Base-by-base conservation (phyloP, 140 eudicot species). In the Anethum foeniculum region DNA sequence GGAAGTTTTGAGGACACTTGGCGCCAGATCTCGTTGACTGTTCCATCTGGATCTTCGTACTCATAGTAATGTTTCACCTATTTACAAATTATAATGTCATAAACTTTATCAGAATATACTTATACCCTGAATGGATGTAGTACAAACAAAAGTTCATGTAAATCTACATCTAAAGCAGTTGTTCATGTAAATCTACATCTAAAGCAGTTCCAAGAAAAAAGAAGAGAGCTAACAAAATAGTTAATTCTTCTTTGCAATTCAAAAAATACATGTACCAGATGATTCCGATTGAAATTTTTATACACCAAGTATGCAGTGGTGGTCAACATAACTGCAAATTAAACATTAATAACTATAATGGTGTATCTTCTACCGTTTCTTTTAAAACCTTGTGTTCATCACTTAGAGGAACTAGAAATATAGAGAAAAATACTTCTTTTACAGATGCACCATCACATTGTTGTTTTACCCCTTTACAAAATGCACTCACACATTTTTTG, bases 11-110 rank as follows among this genome's bases (percentile, higher is more conserved):
- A 65, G 32, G 97, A 90, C 71, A 92, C 96, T 82, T 95, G 99
- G 48, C 95, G 99, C 99, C 97, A 92, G 10, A 90, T 89, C 87
- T 95, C 97, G 28, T 90, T 90, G 68, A 95, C 99, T 0, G 99
- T 88, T 78, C 99, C 99, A 75, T 90, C 80, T 72, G 97, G 95
- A 86, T 92, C 94, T 9, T 95, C 99, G 14, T 95, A 95, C 80
- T 95, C 97, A 85, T 90, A 95, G 86, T 95, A 92, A 81, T 79
- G 93, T 81, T 83, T 90, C 80, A 95, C 96, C 97, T 94, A 77
- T 78, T 49, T 47, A 71, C 82, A 88, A 78, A 86, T 23, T 76
- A 12, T 73, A 68, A 71, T 54, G 51, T 75, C 68, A 75, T 13
- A 75, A 60, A 16, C 52, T 39, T 72, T 58, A 83, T 47, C 43